Evolutionary conservation across 495 filamentous ascomycete genomes (phyloP).

Genomic region (Aspergillus conjunctus): DNA sequence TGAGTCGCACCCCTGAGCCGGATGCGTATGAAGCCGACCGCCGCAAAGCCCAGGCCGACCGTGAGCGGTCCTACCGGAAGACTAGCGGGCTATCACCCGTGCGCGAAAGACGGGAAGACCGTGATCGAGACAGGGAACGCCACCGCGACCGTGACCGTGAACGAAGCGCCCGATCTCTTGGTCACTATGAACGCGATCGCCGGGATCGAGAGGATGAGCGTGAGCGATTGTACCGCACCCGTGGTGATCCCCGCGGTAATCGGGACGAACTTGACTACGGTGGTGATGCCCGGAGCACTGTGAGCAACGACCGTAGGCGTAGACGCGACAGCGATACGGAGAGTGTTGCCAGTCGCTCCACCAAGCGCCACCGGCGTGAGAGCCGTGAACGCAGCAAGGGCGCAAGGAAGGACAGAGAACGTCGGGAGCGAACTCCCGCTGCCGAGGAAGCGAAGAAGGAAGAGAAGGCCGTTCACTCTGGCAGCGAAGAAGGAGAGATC

Average conservation of each 20-base stretch:
- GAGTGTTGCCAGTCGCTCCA: conserved; percentile 63
- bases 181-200: conserved; percentile 69
- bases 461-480: conserved; percentile 71
- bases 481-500: conserved; percentile 98
- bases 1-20: conserved; percentile 76
- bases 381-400: conserved; percentile 58
- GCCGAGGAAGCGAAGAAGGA: conserved; percentile 55
- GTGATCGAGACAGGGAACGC: conserved; percentile 54
- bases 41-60: conserved; percentile 80
- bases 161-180: conserved; percentile 45
- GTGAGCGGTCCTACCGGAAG: conserved; percentile 85
- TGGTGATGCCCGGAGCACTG: conserved; percentile 67
- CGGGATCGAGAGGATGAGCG: conserved; percentile 83
- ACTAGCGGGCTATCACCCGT: conserved; percentile 60
- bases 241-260: conserved; percentile 72
- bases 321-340: conserved; percentile 76
- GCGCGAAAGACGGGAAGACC: conserved; percentile 57
- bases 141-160: conserved; percentile 59
- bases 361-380: conserved; percentile 48
- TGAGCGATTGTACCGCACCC: conserved; percentile 78
- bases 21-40: conserved; percentile 90
- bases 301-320: conserved; percentile 57
- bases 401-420: conserved; percentile 63
- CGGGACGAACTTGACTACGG: conserved; percentile 87
- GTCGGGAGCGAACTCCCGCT: conserved; percentile 56